A percentile compares a stretch with the other conserved stretches of the same genome.
These are phyloP conservation scores for Ganoderma lucidum DNA, from an alignment of 1,284 basidiomycete genomes.

Conservation along the genomic window DNA sequence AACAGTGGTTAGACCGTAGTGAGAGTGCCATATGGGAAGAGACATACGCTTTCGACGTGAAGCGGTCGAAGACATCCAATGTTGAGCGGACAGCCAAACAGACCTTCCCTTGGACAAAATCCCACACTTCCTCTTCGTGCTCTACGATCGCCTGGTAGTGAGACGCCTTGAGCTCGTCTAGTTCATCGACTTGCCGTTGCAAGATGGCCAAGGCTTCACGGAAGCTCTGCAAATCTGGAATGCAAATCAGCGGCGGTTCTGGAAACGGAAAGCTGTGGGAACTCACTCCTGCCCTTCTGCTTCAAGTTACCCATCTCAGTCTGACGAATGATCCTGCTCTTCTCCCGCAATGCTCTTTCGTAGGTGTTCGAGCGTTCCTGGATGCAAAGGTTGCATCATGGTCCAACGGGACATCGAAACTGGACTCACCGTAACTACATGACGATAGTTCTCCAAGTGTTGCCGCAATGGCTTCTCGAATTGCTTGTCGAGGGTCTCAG, in stretches of 20 bases:
- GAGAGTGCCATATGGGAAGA: not conserved
- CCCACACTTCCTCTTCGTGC: slow-evolving; percentile 95
- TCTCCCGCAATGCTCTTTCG: slow-evolving; percentile 81
- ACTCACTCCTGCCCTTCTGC: slow-evolving; percentile 83
- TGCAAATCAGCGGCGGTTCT: slow-evolving; percentile 9
- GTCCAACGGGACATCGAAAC: not conserved
- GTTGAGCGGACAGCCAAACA: slow-evolving; percentile 81
- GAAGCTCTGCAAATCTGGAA: slow-evolving; percentile 83
- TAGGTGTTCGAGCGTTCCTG: slow-evolving; percentile 84
- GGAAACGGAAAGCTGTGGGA: not conserved
- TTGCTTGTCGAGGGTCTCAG: slow-evolving; percentile 87
- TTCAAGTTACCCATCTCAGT: slow-evolving; percentile 93
- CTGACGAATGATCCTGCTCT: slow-evolving; percentile 85
- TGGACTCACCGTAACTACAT: slow-evolving; percentile 70
- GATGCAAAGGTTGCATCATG: not conserved
- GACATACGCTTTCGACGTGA: slow-evolving; percentile 88
- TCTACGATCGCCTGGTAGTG: slow-evolving; percentile 92
- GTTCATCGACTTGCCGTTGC: slow-evolving; percentile 89
- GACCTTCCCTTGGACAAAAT: slow-evolving; percentile 86
- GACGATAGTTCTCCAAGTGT: slow-evolving; percentile 84
- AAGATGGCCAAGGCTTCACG: slow-evolving; percentile 84
- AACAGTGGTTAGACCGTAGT: not conserved
- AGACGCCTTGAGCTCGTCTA: slow-evolving; percentile 81
- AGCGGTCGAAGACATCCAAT: slow-evolving; percentile 83
- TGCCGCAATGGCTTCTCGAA: slow-evolving; percentile 91